Percentiles rank a stretch among this genome's conserved stretches.
These are phyloP conservation scores for Apiospora saccharicola DNA, from an alignment of 2,329 filamentous ascomycete species.

Conservation along the genomic window DNA sequence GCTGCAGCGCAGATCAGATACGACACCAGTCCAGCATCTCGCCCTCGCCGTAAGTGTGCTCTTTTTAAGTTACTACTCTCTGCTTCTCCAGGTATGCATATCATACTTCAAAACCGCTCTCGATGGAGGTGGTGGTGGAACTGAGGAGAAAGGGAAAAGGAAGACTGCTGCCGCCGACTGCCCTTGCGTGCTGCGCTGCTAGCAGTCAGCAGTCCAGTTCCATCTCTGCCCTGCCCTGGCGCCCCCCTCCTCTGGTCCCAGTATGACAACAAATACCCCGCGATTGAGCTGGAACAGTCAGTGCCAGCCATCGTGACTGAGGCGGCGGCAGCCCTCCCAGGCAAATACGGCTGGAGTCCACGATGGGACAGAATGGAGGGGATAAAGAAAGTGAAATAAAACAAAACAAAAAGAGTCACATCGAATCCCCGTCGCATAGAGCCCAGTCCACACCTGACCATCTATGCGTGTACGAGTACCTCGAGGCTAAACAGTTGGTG, in stretches of 20 bases:
- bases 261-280: constrained; percentile 1
- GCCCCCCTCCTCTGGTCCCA: neutral
- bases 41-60: neutral
- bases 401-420: neutral
- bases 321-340: constrained; percentile 3
- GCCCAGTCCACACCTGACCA: neutral
- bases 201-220: constrained; percentile 1
- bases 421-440: neutral
- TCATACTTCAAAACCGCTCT: neutral
- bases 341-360: constrained; percentile 1
- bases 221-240: neutral
- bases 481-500: neutral
- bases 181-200: neutral
- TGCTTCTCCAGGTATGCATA: neutral
- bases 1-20: constrained; percentile 6
- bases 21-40: constrained; percentile 1
- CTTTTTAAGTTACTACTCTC: neutral
- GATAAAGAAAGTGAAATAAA: too few relatives aligned
- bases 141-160: neutral
- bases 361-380: neutral
- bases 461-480: neutral
- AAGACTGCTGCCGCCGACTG: neutral
- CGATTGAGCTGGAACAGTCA: neutral
- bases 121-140: neutral
- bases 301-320: constrained; percentile 9